phyloP scores from a whole-genome alignment of 805 yeast genomes.

The Ogataea philodendri region DNA sequence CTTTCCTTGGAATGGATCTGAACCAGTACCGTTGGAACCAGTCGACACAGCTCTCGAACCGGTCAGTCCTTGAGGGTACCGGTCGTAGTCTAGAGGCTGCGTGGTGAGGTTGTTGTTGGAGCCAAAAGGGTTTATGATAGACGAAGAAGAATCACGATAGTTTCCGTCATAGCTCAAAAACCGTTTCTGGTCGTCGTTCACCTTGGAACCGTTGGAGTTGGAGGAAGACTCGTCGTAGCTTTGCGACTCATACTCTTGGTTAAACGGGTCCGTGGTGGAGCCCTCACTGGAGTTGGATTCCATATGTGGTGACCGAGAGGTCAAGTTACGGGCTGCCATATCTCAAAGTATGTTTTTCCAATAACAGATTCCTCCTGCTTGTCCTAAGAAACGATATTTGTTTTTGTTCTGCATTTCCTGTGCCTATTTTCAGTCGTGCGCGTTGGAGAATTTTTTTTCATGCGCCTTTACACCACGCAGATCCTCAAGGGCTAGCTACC shows the following conservation, averaged over 20 bases:
- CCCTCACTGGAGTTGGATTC: conserved; percentile 30
- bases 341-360: not conserved
- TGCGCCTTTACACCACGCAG: conserved; percentile 12
- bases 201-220: conserved; percentile 20
- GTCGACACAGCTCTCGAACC: conserved; percentile 57
- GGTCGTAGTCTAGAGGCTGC: conserved; percentile 53
- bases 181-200: conserved; percentile 24
- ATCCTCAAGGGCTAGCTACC: no score
- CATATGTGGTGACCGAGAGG: conserved; percentile 34
- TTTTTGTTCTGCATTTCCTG: conserved; percentile 13
- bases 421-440: conserved; percentile 14
- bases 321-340: conserved; percentile 36
- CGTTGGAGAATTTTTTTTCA: conserved; percentile 6
- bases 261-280: conserved; percentile 29
- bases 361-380: conserved; percentile 7
- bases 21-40: conserved; percentile 40
- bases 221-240: conserved; percentile 29
- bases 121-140: conserved; percentile 31
- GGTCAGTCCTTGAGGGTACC: conserved; percentile 62
- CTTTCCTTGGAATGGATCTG: conserved; percentile 21
- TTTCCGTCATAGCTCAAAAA: conserved; percentile 23
- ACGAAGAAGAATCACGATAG: conserved; percentile 31
- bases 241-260: conserved; percentile 32
- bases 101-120: conserved; percentile 25
- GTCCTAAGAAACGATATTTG: conserved; percentile 5